Evolutionary conservation across 2,329 filamentous ascomycete genomes (phyloP).

Genomic region (Mariannaea elegans): DNA sequence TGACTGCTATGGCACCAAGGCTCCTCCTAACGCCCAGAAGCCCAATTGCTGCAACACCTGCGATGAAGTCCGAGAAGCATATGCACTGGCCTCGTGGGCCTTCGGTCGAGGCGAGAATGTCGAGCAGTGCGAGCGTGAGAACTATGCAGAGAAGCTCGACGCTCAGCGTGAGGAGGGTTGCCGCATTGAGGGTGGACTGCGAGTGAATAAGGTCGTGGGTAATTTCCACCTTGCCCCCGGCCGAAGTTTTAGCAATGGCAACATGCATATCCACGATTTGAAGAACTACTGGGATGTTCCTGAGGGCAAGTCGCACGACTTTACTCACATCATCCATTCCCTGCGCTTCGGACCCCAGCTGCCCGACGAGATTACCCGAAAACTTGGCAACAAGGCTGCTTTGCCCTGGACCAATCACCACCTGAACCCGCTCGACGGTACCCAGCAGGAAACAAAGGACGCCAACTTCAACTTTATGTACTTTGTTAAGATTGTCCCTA

Average conservation of each 20-base stretch:
- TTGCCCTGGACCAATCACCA: conserved; percentile 86
- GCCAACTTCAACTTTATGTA: conserved; percentile 98
- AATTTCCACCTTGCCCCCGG: conserved; percentile 99
- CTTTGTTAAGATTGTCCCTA: conserved; percentile 98
- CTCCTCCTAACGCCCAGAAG: conserved; percentile 78
- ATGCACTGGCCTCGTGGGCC: conserved; percentile 88
- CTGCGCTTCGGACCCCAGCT: conserved; percentile 94
- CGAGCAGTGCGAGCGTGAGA: conserved; percentile 94
- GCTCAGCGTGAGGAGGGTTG: conserved; percentile 91
- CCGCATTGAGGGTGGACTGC: conserved; percentile 88
- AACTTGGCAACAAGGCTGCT: conserved; percentile 59
- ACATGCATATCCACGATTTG: conserved; percentile 97
- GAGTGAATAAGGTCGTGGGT: conserved; percentile 97
- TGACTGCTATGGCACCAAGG: conserved; percentile 84
- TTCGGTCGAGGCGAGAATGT: conserved; percentile 93
- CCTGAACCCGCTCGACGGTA: conserved; percentile 87
- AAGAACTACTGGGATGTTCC: conserved; percentile 90
- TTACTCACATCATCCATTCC: conserved; percentile 87
- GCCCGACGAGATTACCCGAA: conserved; percentile 73
- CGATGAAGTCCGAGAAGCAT: conserved; percentile 95
- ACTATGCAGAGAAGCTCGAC: conserved; percentile 89
- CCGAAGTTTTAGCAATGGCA: conserved; percentile 93
- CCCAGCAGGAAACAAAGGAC: conserved; percentile 79
- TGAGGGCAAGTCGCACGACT: conserved; percentile 78
- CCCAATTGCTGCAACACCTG: conserved; percentile 96